Conservation (phyloP, 2,329 filamentous ascomycete genomes). For the Paecilomyces sp. region DNA sequence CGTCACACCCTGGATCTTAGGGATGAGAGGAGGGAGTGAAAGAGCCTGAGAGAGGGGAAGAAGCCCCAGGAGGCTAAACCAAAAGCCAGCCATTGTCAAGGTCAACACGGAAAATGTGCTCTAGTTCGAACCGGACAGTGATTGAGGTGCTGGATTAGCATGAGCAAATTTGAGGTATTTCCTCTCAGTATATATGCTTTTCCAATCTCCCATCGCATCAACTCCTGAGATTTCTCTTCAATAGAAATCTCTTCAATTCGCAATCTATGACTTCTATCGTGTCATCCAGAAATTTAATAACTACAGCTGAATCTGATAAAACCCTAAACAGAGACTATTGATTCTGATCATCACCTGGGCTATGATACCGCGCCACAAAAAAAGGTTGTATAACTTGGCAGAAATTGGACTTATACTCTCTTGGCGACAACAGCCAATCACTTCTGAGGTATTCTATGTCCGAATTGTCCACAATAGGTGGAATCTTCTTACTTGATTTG, state of each 20-base stretch:
- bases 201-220: not conserved
- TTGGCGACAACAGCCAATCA: not conserved
- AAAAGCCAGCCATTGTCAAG: constrained; percentile 1
- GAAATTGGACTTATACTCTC: not conserved
- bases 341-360: not conserved
- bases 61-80: constrained; percentile 5
- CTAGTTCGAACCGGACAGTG: not conserved
- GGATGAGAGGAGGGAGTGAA: constrained; percentile 50
- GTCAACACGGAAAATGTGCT: not conserved
- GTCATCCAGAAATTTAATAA: not conserved
- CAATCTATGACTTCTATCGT: not conserved
- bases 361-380: not conserved
- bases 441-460: not conserved
- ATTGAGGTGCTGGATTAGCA: not conserved
- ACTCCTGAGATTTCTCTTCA: not conserved
- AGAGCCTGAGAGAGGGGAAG: constrained; percentile 15
- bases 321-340: not conserved
- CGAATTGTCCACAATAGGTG: not conserved
- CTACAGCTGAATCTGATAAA: not conserved
- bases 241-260: not conserved
- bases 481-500: not conserved
- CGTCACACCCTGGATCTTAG: constrained; percentile 53
- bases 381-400: not conserved
- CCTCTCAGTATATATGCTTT: constrained; percentile 1
- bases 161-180: constrained; percentile 4